phyloP scores from a whole-genome alignment of 257 asterid genomes.

The Haberlea rhodopensis region DNA sequence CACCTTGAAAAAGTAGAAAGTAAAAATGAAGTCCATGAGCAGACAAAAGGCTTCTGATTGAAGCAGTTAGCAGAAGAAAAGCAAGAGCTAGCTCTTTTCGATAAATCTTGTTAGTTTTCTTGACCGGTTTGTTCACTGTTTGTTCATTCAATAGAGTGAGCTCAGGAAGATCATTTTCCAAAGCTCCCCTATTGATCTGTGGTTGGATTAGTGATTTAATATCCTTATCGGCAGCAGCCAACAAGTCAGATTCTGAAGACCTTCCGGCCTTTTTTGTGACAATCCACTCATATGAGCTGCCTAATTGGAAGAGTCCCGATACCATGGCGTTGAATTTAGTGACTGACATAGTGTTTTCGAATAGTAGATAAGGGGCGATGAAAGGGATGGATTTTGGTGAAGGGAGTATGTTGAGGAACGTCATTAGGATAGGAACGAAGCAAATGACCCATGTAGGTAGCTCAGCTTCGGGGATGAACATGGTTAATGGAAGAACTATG shows the following conservation, averaged over 20 bases:
- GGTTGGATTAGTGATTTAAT: slow-evolving; percentile 27
- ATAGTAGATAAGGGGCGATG: slow-evolving; percentile 66
- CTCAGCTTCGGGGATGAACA: slow-evolving; percentile 65
- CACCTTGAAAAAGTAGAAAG: slow-evolving; percentile 77
- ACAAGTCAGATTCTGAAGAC: slow-evolving; percentile 54
- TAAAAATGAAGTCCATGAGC: slow-evolving; percentile 78
- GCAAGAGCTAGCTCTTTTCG: slow-evolving; percentile 70
- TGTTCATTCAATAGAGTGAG: slow-evolving; percentile 32
- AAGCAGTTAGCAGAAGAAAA: slow-evolving; percentile 58
- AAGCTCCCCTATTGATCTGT: slow-evolving; percentile 37
- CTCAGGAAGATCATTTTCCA: slow-evolving; percentile 41
- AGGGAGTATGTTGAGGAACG: slow-evolving; percentile 53
- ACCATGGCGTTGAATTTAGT: slow-evolving; percentile 74
- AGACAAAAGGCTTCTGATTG: slow-evolving; percentile 61
- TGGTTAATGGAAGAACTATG: slow-evolving; percentile 59
- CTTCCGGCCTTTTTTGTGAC: slow-evolving; percentile 68
- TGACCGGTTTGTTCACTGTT: slow-evolving; percentile 24
- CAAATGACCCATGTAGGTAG: slow-evolving; percentile 65
- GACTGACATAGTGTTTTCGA: slow-evolving; percentile 70
- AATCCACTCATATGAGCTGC: slow-evolving; percentile 72
- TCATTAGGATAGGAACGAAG: slow-evolving; percentile 58
- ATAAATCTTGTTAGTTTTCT: slow-evolving; percentile 63
- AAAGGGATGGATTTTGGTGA: slow-evolving; percentile 64
- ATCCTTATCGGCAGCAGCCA: slow-evolving; percentile 42
- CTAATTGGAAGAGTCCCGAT: slow-evolving; percentile 61